Conservation (phyloP, 495 filamentous ascomycete genomes). For the Aspergillus homomorphus region DNA sequence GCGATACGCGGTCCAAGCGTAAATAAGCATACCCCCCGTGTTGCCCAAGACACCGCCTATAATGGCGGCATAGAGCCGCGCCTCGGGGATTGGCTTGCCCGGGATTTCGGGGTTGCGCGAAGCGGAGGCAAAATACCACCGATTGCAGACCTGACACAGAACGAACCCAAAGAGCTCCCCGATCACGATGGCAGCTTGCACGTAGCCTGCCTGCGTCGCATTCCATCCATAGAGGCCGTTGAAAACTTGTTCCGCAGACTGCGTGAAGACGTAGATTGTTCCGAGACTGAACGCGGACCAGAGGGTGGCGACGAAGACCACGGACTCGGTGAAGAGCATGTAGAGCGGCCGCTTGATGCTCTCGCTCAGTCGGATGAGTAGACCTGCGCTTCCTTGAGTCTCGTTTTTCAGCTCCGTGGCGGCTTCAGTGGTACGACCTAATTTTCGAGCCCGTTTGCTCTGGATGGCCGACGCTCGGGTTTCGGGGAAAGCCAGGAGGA, state of each 20-base stretch:
- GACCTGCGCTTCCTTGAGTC: slow-evolving; percentile 22
- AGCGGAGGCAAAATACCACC: slow-evolving; percentile 30
- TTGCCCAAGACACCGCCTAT: slow-evolving; percentile 33
- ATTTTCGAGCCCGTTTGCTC: too few species aligned
- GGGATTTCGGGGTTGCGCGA: slow-evolving; percentile 31
- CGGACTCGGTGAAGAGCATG: slow-evolving; percentile 51
- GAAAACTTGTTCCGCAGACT: slow-evolving; percentile 43
- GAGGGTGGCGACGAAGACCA: slow-evolving; percentile 48
- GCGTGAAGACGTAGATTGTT: slow-evolving; percentile 49
- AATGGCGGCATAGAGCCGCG: slow-evolving; percentile 34
- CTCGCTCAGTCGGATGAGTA: too few species aligned
- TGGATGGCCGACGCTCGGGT: too few species aligned
- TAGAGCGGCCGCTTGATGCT: slow-evolving; percentile 39
- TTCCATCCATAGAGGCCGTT: slow-evolving; percentile 32
- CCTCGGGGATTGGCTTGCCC: slow-evolving; percentile 35
- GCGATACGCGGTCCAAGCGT: slow-evolving; percentile 40
- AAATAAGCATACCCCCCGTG: slow-evolving; percentile 38
- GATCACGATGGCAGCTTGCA: slow-evolving; percentile 37
- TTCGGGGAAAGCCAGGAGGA: slow-evolving; percentile 41
- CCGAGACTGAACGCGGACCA: slow-evolving; percentile 53
- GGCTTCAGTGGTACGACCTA: slow-evolving; percentile 35
- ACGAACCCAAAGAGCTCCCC: slow-evolving; percentile 33
- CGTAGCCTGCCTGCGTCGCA: slow-evolving; percentile 32
- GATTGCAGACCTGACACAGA: slow-evolving; percentile 23
- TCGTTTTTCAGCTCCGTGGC: slow-evolving; percentile 29